These are phyloP conservation scores for Aspergillus sp. DNA, from an alignment of 2,329 filamentous ascomycete genomes.

Conservation along the genomic window DNA sequence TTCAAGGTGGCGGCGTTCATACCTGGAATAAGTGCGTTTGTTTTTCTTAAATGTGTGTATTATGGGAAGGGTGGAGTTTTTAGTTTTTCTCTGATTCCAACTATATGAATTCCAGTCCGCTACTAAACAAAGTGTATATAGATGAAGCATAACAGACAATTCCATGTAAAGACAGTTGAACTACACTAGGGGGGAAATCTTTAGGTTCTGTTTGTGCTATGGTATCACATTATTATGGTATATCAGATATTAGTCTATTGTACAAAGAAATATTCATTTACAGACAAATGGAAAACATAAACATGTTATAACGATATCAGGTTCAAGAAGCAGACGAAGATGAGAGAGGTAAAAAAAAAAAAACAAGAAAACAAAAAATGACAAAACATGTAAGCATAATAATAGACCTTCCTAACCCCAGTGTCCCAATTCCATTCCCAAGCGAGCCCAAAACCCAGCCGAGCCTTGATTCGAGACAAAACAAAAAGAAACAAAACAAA, in stretches of 20 bases:
- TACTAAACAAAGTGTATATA: neutral
- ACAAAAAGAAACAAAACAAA: neutral
- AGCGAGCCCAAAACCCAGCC: constrained; percentile 10
- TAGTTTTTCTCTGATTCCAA: neutral
- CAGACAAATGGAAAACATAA: neutral
- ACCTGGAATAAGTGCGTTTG: too few species aligned
- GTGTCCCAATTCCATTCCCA: constrained; percentile 11
- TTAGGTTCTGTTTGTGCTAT: neutral
- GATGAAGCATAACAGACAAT: neutral
- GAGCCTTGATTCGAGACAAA: constrained; percentile 16
- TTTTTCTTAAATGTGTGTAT: too few species aligned
- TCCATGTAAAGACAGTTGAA: too few species aligned
- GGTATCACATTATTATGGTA: constrained; percentile 5
- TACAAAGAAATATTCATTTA: constrained; percentile 15
- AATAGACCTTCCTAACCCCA: constrained; percentile 16
- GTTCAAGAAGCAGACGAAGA: neutral
- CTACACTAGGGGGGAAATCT: neutral
- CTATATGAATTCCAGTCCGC: neutral
- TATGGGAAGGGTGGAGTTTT: neutral
- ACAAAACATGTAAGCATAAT: constrained; percentile 4
- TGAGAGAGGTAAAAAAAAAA: neutral
- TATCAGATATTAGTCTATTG: constrained; percentile 9
- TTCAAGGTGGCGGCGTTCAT: neutral
- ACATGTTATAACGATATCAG: neutral
- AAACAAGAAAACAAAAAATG: constrained; percentile 8